phyloP scores from a whole-genome alignment of 2,329 filamentous ascomycete species.

The Plenodomus biglobosus region DNA sequence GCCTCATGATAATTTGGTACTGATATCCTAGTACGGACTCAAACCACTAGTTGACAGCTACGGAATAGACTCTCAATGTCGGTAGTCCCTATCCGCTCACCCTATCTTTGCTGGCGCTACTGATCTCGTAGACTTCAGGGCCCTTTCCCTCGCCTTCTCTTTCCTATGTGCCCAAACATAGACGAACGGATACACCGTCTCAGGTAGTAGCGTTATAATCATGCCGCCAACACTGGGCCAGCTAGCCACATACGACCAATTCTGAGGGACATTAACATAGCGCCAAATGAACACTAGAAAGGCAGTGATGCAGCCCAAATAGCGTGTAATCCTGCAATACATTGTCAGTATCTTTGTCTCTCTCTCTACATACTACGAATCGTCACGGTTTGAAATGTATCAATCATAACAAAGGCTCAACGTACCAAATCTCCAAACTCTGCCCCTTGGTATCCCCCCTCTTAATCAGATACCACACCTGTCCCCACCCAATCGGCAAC shows the following conservation, averaged over 20 bases:
- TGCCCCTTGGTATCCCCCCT: slow-evolving; percentile 43
- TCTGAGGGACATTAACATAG: slow-evolving; percentile 44
- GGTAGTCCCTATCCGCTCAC: neutral
- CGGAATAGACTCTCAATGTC: too few relatives aligned
- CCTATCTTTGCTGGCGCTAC: neutral
- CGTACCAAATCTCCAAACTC: slow-evolving; percentile 46
- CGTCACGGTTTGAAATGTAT: too few relatives aligned
- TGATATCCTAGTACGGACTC: too few relatives aligned
- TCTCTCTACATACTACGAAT: neutral
- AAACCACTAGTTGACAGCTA: too few relatives aligned
- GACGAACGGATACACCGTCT: slow-evolving; percentile 44
- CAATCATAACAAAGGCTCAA: neutral
- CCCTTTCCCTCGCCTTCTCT: slow-evolving; percentile 18
- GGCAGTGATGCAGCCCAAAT: slow-evolving; percentile 44
- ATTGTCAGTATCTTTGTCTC: neutral
- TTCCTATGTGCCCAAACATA: slow-evolving; percentile 40
- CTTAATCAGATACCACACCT: slow-evolving; percentile 33
- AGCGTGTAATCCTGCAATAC: slow-evolving; percentile 40
- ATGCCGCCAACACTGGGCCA: slow-evolving; percentile 40
- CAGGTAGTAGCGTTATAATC: slow-evolving; percentile 42
- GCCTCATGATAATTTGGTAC: neutral
- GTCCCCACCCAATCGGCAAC: slow-evolving; percentile 45
- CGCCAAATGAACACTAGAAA: slow-evolving; percentile 46
- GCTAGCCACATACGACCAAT: slow-evolving; percentile 45
- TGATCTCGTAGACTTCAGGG: neutral